phyloP scores from a whole-genome alignment of 805 yeast species.

The Candida germanica region DNA sequence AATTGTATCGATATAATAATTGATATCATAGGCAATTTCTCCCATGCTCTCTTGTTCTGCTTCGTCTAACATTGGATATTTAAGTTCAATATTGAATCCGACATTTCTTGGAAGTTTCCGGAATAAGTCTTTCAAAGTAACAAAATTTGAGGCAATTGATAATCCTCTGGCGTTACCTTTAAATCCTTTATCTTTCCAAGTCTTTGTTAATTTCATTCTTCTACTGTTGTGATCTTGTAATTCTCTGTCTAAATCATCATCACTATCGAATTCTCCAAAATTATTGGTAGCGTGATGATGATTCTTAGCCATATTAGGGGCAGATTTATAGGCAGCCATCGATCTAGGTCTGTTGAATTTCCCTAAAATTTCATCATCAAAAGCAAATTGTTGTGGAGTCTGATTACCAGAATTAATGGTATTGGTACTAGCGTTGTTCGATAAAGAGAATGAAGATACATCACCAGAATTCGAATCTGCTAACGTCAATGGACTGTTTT shows the following conservation, averaged over 20 bases:
- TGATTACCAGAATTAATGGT: constrained; percentile 1
- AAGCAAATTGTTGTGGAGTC: constrained; percentile 18
- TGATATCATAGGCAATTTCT: constrained; percentile 75
- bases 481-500: constrained; percentile 3
- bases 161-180: constrained; percentile 92
- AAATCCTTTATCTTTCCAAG: constrained; percentile 80
- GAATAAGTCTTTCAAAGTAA: constrained; percentile 82
- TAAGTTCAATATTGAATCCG: constrained; percentile 92
- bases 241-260: constrained; percentile 38
- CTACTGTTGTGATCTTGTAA: constrained; percentile 41
- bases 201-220: constrained; percentile 82
- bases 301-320: constrained; percentile 23
- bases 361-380: constrained; percentile 36
- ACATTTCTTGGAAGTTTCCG: constrained; percentile 75
- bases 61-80: constrained; percentile 94
- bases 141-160: constrained; percentile 88
- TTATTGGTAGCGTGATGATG: constrained; percentile 1
- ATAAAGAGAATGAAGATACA: constrained; percentile 4
- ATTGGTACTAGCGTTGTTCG: not conserved
- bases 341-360: constrained; percentile 36
- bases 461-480: constrained; percentile 4
- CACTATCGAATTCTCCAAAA: constrained; percentile 10
- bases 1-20: constrained; percentile 85
- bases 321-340: constrained; percentile 36
- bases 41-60: constrained; percentile 88